These are phyloP conservation scores for Hanseniaspora thailandica DNA, from an alignment of 805 yeast species.

Conservation along the genomic window DNA sequence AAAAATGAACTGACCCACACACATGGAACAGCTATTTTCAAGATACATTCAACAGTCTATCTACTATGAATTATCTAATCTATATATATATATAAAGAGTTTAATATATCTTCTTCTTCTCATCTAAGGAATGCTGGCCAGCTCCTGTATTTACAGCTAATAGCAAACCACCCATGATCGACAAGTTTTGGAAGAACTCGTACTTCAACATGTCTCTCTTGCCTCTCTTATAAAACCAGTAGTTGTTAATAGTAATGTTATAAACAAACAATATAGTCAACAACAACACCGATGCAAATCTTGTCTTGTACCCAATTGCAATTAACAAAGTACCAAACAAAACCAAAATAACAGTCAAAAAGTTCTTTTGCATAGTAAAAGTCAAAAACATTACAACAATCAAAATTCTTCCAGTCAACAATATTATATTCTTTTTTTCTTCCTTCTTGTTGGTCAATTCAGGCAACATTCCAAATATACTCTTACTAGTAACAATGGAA, in stretches of 20 bases:
- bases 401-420: conserved; percentile 79
- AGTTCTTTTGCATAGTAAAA: conserved; percentile 63
- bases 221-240: conserved; percentile 65
- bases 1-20: no score
- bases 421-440: conserved; percentile 56
- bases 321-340: conserved; percentile 65
- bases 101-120: conserved; percentile 83
- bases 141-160: conserved; percentile 92
- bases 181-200: conserved; percentile 87
- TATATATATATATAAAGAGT: background rate
- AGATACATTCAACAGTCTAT: background rate
- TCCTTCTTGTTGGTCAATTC: conserved; percentile 53
- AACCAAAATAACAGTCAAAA: conserved; percentile 56
- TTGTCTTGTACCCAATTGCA: conserved; percentile 86
- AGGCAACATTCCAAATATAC: conserved; percentile 37
- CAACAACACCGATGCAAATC: conserved; percentile 62
- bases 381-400: conserved; percentile 76
- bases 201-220: conserved; percentile 81
- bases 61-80: no score
- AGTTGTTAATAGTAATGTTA: conserved; percentile 71
- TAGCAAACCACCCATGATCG: conserved; percentile 87
- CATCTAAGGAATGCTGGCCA: conserved; percentile 85
- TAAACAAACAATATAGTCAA: conserved; percentile 61
- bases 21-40: no score
- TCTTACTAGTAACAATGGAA: conserved; percentile 64